Base-by-base conservation (phyloP, 164 flowering plant species). In the Protea cynaroides region DNA sequence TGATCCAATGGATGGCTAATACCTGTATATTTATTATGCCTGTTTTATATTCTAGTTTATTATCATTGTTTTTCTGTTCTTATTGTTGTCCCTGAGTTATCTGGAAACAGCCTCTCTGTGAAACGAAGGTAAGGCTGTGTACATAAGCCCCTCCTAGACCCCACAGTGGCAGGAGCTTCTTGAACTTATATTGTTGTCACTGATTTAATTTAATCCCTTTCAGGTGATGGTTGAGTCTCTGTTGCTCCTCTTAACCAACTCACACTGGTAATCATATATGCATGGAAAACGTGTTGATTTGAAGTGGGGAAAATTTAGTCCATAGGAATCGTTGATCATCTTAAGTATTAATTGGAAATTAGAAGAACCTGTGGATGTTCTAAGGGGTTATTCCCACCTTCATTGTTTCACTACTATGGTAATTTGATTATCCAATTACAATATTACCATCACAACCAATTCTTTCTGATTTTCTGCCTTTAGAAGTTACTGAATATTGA, bases 391-490 rank as follows among this genome's bases (percentile, higher is more conserved):
- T 58, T 59, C 89, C 7, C 96, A 94, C 57, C 77, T 90, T 58
- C 82, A 92, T 24, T 86, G 94, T 38, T 81, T 93, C 17, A 94
- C 93, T 68, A 90, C 86, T 22, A 86, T 84, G 73, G 97, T 93
- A 81, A 69, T 49, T 21, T 74, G 49, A 1, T 24, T 40, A 46
- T n/a, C 25, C 50, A 7, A 18, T 40, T 44, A 7, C 22, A 17
- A 58, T 37, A n/a, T 24, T 6, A 23, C 21, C 29, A 24, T 40
- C 55, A n/a, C 56, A 58, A 63, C 25, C 46, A 50, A n/a, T 15
- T 37, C 14, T n/a, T 12, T 29, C 34, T 29, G 34, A 5, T 2
- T 29, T 7, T 34, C 61, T 17, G 25, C 13, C 19, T 62, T 9
- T 50, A 8, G 22, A 40, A 1, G 8, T 3, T 40, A 40, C 55